Percentiles rank a stretch among this genome's conserved stretches.
These are phyloP conservation scores for Synchytrium microbalum DNA, from an alignment of 371 early-diverging fungal species.

Conservation along the genomic window DNA sequence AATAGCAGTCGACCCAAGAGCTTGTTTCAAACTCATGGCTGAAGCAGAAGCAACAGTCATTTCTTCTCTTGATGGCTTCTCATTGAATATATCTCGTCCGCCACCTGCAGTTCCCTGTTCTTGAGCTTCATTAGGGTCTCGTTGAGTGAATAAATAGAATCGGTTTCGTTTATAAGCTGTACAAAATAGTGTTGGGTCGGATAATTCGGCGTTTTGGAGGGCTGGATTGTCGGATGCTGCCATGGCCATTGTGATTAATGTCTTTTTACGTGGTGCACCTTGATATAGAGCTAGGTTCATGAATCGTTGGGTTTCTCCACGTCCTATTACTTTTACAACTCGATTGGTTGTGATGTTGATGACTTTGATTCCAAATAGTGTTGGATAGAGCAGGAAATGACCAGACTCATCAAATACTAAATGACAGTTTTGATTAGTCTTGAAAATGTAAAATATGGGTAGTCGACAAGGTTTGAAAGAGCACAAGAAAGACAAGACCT, in stretches of 20 bases:
- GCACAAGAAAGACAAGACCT: not conserved
- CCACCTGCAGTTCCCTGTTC: slow-evolving; percentile 8
- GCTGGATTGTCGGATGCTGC: slow-evolving; percentile 83
- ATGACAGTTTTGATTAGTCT: slow-evolving; percentile 10
- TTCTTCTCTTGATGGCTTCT: slow-evolving; percentile 92
- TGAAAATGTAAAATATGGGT: slow-evolving; percentile 1
- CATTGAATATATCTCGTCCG: slow-evolving; percentile 89
- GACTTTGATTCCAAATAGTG: slow-evolving; percentile 89
- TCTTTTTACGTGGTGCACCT: slow-evolving; percentile 73
- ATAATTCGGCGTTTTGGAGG: slow-evolving; percentile 54
- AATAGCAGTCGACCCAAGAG: slow-evolving; percentile 60
- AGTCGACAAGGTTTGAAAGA: slow-evolving; percentile 1
- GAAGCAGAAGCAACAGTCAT: slow-evolving; percentile 70
- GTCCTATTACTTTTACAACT: slow-evolving; percentile 77
- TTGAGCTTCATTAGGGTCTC: slow-evolving; percentile 71
- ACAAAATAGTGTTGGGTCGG: slow-evolving; percentile 82
- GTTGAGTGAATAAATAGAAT: slow-evolving; percentile 82
- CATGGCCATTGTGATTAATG: slow-evolving; percentile 71
- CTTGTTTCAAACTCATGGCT: slow-evolving; percentile 48
- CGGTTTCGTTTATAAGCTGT: slow-evolving; percentile 87
- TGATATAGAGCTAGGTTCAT: slow-evolving; percentile 82
- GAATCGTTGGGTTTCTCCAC: slow-evolving; percentile 85
- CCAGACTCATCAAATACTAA: slow-evolving; percentile 88
- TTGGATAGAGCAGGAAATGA: slow-evolving; percentile 79
- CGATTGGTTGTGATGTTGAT: slow-evolving; percentile 78